These are phyloP conservation scores for Nemania bipapillata DNA, from an alignment of 2,329 filamentous ascomycete genomes.

Conservation along the genomic window DNA sequence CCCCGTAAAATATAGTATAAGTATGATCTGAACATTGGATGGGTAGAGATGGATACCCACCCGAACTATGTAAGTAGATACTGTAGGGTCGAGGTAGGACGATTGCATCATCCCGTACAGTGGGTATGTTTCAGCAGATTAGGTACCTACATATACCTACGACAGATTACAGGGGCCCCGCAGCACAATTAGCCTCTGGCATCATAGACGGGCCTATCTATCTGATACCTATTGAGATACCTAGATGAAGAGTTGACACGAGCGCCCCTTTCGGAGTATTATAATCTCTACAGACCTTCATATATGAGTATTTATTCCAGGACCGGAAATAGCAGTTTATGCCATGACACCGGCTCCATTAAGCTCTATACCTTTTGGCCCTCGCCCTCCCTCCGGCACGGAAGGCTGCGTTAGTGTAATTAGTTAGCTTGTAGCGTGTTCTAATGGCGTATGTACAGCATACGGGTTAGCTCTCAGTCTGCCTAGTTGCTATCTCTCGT, in stretches of 20 bases:
- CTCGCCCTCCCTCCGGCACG: not conserved
- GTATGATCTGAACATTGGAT: constrained; percentile 27
- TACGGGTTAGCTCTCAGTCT: constrained; percentile 3
- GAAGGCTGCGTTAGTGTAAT: constrained; percentile 14
- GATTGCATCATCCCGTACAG: not conserved
- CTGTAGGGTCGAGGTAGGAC: too few relatives aligned
- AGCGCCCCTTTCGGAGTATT: constrained; percentile 23
- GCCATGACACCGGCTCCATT: constrained; percentile 24
- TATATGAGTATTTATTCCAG: constrained; percentile 1
- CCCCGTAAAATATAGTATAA: constrained; percentile 17
- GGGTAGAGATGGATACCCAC: too few relatives aligned
- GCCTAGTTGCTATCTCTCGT: constrained; percentile 18
- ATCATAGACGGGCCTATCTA: not conserved
- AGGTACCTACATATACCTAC: too few relatives aligned
- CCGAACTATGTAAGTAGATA: not conserved
- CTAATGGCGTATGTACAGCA: constrained; percentile 17
- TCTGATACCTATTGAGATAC: not conserved
- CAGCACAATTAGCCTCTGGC: constrained; percentile 14
- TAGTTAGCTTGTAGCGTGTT: not conserved
- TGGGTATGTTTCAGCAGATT: constrained; percentile 33
- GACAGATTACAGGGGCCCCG: constrained; percentile 28
- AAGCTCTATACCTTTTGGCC: constrained; percentile 16
- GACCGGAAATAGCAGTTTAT: constrained; percentile 33
- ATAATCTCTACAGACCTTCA: too few relatives aligned
- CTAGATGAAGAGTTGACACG: not conserved